Conservation (phyloP, 2,329 filamentous ascomycete genomes). For the Geosmithia putterillii region DNA sequence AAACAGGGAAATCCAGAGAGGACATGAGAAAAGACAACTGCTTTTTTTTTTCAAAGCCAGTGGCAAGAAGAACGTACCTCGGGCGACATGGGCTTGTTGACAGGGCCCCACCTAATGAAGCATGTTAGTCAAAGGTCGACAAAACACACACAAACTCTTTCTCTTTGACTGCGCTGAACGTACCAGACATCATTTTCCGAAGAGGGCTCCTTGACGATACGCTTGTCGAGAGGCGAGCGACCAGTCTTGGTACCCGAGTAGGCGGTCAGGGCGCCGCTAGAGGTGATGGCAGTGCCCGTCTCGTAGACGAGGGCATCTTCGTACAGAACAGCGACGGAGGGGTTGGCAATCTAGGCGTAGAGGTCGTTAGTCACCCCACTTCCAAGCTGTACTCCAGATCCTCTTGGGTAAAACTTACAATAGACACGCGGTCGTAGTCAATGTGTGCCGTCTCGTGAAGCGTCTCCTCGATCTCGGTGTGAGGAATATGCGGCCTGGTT, state of each 20-base stretch:
- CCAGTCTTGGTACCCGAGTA: slow-evolving; percentile 98
- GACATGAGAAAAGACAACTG: slow-evolving; percentile 5
- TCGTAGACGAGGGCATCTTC: slow-evolving; percentile 96
- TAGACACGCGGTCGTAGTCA: slow-evolving; percentile 96
- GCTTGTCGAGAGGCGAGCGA: slow-evolving; percentile 92
- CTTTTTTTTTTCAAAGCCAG: too few species aligned
- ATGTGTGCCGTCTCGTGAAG: slow-evolving; percentile 97
- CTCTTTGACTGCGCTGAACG: slow-evolving; percentile 13
- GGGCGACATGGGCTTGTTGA: slow-evolving; percentile 97
- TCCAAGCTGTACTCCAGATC: not conserved
- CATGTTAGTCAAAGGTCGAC: slow-evolving; percentile 15
- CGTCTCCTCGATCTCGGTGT: slow-evolving; percentile 95
- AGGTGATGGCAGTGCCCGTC: slow-evolving; percentile 93
- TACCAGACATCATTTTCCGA: slow-evolving; percentile 88
- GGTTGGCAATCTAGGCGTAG: slow-evolving; percentile 59
- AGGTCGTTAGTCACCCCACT: not conserved
- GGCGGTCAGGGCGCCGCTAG: slow-evolving; percentile 84
- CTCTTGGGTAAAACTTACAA: slow-evolving; percentile 47
- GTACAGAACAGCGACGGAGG: slow-evolving; percentile 89
- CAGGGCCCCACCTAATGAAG: slow-evolving; percentile 75
- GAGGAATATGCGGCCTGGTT: slow-evolving; percentile 63
- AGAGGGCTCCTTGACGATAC: slow-evolving; percentile 81
- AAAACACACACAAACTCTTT: not conserved
- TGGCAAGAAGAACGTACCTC: slow-evolving; percentile 51
- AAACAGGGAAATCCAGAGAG: not conserved